phyloP scores from a whole-genome alignment of 352 stramenopile genomes.

The Phytophthora parvispora region DNA sequence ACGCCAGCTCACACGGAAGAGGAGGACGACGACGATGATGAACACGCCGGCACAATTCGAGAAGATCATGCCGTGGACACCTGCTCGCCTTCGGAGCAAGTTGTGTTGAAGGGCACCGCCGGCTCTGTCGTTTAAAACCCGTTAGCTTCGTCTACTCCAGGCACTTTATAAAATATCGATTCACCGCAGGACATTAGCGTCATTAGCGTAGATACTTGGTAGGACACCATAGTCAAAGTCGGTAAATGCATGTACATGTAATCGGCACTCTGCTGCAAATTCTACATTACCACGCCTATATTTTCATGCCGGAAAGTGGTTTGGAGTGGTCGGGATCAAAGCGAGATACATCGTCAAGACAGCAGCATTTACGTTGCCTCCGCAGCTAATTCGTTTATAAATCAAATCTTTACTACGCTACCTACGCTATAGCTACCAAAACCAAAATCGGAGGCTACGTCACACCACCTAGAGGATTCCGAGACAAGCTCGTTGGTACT shows the following conservation, averaged over 20 bases:
- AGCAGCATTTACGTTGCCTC: too few relatives aligned
- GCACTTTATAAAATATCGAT: slow-evolving; percentile 10
- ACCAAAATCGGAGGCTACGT: slow-evolving; percentile 32
- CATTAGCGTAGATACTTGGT: neutral
- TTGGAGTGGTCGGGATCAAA: too few relatives aligned
- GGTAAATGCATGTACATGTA: neutral
- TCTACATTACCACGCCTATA: too few relatives aligned
- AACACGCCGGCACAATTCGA: slow-evolving; percentile 46
- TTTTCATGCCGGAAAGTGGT: too few relatives aligned
- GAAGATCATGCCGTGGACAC: slow-evolving; percentile 50
- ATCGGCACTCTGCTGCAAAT: neutral
- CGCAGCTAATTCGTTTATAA: slow-evolving; percentile 35
- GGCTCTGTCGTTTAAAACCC: slow-evolving; percentile 29
- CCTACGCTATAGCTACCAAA: slow-evolving; percentile 35
- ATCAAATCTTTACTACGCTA: slow-evolving; percentile 28
- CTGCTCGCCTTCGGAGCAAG: slow-evolving; percentile 39
- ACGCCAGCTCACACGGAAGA: slow-evolving; percentile 3
- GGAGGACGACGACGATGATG: slow-evolving; percentile 36
- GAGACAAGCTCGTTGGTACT: slow-evolving; percentile 91
- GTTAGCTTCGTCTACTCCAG: too few relatives aligned
- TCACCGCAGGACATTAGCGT: neutral
- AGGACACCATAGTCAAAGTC: neutral
- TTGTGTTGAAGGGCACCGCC: slow-evolving; percentile 28
- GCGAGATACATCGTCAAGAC: too few relatives aligned
- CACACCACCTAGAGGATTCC: slow-evolving; percentile 74